Percentiles rank a stretch among this genome's conserved stretches.
Conservation (phyloP, 1,284 basidiomycete genomes). For the Marasmius fiardii region DNA sequence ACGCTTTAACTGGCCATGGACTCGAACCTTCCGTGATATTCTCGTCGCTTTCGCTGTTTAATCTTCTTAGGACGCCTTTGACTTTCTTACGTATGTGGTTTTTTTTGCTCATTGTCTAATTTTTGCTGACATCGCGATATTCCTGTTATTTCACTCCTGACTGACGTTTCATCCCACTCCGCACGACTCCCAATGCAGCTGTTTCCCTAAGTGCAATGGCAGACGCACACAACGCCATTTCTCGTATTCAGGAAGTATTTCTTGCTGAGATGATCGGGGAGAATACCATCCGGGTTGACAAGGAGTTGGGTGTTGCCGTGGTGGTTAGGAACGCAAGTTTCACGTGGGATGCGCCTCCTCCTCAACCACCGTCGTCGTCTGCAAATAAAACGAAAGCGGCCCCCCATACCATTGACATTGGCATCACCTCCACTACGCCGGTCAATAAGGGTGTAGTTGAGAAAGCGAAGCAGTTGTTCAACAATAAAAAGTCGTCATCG, state of each 20-base stretch:
- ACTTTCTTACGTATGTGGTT: background rate
- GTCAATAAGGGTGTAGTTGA: background rate
- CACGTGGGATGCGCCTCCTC: background rate
- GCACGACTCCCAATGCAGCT: too few species aligned
- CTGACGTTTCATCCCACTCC: too few species aligned
- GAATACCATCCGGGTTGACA: background rate
- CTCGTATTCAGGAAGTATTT: background rate
- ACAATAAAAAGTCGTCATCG: too few species aligned
- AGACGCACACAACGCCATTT: background rate
- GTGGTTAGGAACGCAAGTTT: background rate
- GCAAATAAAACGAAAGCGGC: background rate
- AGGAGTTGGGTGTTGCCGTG: background rate
- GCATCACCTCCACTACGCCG: too few species aligned
- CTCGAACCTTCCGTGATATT: conserved; percentile 7
- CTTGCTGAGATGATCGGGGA: background rate
- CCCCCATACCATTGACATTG: too few species aligned
- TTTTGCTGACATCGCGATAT: background rate
- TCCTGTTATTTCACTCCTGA: too few species aligned
- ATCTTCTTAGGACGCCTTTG: conserved; percentile 1
- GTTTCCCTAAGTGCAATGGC: background rate
- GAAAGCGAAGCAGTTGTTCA: background rate
- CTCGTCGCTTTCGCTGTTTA: conserved; percentile 3
- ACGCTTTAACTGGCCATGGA: background rate
- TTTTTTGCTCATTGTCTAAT: too few species aligned
- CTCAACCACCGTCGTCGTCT: background rate